Conservation (phyloP, 2,329 filamentous ascomycete genomes). For the Fusarium sp. region DNA sequence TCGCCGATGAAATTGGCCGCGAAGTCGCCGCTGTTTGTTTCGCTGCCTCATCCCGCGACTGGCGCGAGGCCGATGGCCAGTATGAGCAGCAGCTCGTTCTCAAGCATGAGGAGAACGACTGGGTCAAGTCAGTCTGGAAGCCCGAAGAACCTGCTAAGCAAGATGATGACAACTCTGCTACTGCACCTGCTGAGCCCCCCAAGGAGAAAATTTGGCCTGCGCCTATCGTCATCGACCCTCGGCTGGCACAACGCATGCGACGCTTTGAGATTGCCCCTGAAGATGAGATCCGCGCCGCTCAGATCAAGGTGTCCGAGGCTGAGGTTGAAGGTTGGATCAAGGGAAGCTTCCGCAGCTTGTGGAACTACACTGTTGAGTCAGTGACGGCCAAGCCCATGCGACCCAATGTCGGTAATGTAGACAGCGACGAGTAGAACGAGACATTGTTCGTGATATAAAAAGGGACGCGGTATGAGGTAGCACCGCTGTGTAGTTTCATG, state of each 20-base stretch:
- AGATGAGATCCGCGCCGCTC: slow-evolving; percentile 75
- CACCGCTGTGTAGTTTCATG: slow-evolving; percentile 33
- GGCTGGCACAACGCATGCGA: slow-evolving; percentile 84
- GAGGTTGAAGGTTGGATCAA: slow-evolving; percentile 79
- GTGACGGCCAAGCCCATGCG: slow-evolving; percentile 58
- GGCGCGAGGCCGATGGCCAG: slow-evolving; percentile 57
- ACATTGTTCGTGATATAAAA: slow-evolving; percentile 5
- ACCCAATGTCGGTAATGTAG: slow-evolving; percentile 58
- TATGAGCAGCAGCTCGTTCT: slow-evolving; percentile 68
- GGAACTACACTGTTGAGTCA: slow-evolving; percentile 63
- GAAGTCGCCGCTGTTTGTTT: slow-evolving; percentile 90
- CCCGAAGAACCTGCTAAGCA: slow-evolving; percentile 59
- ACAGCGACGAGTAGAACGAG: slow-evolving; percentile 52
- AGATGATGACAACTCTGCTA: slow-evolving; percentile 57
- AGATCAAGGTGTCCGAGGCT: slow-evolving; percentile 73
- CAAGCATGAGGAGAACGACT: slow-evolving; percentile 80
- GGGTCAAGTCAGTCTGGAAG: slow-evolving; percentile 84
- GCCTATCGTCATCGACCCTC: slow-evolving; percentile 79
- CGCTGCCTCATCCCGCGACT: slow-evolving; percentile 67
- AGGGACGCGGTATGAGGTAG: neutral
- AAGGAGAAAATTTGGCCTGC: slow-evolving; percentile 82
- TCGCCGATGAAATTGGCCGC: slow-evolving; percentile 90
- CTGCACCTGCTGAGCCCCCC: slow-evolving; percentile 55
- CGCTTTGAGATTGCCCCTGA: slow-evolving; percentile 78
- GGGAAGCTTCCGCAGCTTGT: slow-evolving; percentile 67